Evolutionary conservation across 306 rosid species (phyloP).

Genomic region (Begonia loranthoides): DNA sequence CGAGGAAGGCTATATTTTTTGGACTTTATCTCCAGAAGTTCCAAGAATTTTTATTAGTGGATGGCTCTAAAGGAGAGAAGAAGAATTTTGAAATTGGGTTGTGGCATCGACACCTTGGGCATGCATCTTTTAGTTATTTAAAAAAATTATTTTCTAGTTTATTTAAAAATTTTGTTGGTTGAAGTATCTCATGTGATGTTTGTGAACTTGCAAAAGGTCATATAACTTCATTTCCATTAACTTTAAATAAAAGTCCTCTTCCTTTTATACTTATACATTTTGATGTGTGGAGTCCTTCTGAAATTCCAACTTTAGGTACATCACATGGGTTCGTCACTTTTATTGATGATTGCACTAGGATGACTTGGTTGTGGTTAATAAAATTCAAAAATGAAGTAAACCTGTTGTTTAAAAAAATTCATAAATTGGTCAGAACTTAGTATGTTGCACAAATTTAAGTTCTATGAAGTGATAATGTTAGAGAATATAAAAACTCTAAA

Average conservation of each 20-base stretch:
- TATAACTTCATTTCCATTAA: not conserved
- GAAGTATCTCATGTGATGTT: not conserved
- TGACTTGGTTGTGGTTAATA: conserved; percentile 2
- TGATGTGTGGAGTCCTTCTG: not conserved
- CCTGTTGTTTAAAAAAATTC: not conserved
- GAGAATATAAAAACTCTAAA: not conserved
- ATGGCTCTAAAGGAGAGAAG: not conserved
- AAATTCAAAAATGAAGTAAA: not conserved
- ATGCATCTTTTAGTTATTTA: conserved; percentile 1
- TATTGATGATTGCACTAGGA: conserved; percentile 5
- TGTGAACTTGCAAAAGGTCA: not conserved
- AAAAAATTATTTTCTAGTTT: not conserved
- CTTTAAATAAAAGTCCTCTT: not conserved
- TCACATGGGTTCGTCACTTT: conserved; percentile 4
- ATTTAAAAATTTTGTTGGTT: not conserved
- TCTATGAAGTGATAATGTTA: not conserved
- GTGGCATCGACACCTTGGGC: conserved; percentile 5
- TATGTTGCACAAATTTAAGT: not conserved
- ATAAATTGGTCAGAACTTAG: not conserved
- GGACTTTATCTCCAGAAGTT: conserved; percentile 1
- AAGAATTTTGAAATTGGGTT: not conserved
- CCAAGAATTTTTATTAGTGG: not conserved
- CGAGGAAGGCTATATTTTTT: not conserved
- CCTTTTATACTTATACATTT: not conserved
- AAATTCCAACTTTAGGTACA: conserved; percentile 3